phyloP scores from a whole-genome alignment of 371 early-diverging fungal genomes.

The Apophysomyces sp. region DNA sequence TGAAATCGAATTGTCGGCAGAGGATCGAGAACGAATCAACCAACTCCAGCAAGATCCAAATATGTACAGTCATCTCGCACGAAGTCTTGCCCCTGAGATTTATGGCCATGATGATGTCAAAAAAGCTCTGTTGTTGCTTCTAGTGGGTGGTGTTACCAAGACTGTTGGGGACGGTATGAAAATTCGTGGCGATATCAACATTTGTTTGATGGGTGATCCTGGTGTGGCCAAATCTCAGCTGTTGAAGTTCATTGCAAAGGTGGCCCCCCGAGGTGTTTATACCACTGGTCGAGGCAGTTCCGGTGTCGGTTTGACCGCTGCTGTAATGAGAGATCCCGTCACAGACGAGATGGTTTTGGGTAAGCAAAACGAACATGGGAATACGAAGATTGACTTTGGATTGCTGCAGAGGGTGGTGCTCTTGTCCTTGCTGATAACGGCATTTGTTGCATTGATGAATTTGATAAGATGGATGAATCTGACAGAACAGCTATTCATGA shows the following conservation, averaged over 20 bases:
- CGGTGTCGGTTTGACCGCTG: conserved; percentile 96
- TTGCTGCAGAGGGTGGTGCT: neutral
- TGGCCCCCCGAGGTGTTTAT: conserved; percentile 90
- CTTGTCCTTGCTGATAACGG: conserved; percentile 91
- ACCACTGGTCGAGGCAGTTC: conserved; percentile 91
- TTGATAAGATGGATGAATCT: conserved; percentile 91
- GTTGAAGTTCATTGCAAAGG: conserved; percentile 84
- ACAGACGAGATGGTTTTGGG: conserved; percentile 87
- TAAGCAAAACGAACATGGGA: conserved; percentile 19
- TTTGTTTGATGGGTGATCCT: conserved; percentile 99
- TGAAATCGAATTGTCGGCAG: conserved; percentile 71
- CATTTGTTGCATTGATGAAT: conserved; percentile 95
- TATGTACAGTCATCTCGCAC: conserved; percentile 83
- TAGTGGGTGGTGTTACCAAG: conserved; percentile 91
- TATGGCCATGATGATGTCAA: conserved; percentile 97
- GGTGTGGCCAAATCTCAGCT: conserved; percentile 97
- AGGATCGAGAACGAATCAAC: conserved; percentile 60
- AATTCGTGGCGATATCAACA: conserved; percentile 94
- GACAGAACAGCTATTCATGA: conserved; percentile 93
- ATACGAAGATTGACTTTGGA: neutral
- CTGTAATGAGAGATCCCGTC: conserved; percentile 83
- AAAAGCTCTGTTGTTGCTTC: conserved; percentile 85
- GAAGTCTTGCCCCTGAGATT: conserved; percentile 97
- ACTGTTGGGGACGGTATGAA: conserved; percentile 89
- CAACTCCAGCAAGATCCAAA: conserved; percentile 69